phyloP scores from a whole-genome alignment of 1,284 basidiomycete species.

The Trichosporon asahii region DNA sequence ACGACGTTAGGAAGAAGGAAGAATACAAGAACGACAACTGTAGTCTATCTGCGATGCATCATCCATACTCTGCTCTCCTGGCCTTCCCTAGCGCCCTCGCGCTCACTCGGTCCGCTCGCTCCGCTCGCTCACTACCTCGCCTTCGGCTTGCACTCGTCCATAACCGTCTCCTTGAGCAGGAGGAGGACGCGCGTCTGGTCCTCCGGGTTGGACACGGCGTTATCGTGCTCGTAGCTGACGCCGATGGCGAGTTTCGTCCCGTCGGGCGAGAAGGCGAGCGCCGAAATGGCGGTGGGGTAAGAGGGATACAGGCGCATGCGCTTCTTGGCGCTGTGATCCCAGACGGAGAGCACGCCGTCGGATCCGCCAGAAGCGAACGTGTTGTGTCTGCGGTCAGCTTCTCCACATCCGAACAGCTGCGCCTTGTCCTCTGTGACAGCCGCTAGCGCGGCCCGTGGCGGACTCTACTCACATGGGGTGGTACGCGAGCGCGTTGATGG shows the following conservation, averaged over 20 bases:
- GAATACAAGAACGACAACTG: not conserved
- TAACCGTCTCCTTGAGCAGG: constrained; percentile 50
- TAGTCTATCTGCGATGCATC: constrained; percentile 6
- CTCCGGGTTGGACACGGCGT: constrained; percentile 55
- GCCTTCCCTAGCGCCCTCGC: too few relatives aligned
- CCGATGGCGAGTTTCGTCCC: constrained; percentile 77
- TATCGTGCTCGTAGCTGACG: constrained; percentile 83
- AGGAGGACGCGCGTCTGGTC: constrained; percentile 43
- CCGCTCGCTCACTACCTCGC: not conserved
- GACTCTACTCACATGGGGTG: constrained; percentile 67
- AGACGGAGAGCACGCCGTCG: constrained; percentile 85
- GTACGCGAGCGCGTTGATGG: constrained; percentile 91
- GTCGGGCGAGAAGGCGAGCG: constrained; percentile 75
- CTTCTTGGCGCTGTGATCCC: constrained; percentile 97
- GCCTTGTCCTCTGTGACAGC: too few relatives aligned
- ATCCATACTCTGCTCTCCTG: constrained; percentile 3
- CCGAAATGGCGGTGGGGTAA: constrained; percentile 67
- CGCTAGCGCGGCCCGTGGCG: not conserved
- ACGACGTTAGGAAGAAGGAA: not conserved
- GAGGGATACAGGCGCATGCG: constrained; percentile 83
- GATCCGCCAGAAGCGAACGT: constrained; percentile 94
- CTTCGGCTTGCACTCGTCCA: constrained; percentile 52
- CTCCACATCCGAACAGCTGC: too few relatives aligned
- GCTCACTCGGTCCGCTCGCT: not conserved
- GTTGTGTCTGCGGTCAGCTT: constrained; percentile 62